Evolutionary conservation across 441 rosid species (phyloP), one percentile per base, ranked within the genome.

Genomic region (Euphorbia schlechtendalii): DNA sequence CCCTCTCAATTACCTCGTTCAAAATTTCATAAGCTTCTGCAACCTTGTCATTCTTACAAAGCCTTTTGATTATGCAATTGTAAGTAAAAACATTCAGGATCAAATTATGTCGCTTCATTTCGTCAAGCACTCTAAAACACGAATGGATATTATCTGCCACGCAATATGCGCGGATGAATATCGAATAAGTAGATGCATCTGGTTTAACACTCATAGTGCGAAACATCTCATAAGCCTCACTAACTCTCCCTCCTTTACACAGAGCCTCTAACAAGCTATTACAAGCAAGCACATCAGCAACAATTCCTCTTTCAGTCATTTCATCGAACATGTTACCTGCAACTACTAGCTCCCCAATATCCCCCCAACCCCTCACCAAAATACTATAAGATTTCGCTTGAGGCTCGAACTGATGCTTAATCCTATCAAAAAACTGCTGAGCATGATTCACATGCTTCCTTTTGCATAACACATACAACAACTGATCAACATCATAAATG

Each of bases 261-360:
- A 86, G 17, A 49, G 91, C 89, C 58, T 90, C 89, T 34, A 86
- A 76, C 64, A 88, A 72, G 46, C 97, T 86, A 71, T 88, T 84
- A 73, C 82, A 84, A 0, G 92, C 96, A 62, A 71, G 81, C 61
- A 86, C 80, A 74, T 93, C 95, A 36, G 85, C 72, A 18, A 28
- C 27, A 66, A 69, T 75, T 0, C 77, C 70, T 64, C 68, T 67
- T 2, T 77, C 69, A 2, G 73, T 68, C 98, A 93, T 86, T 90
- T 90, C 95, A 49, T 86, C 96, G n/a, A 93, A 93, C 91, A 90
- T 61, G 61, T 75, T 80, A 5, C 82, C 86, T 15, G 94, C 98
- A 17, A 62, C 65, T 0, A 20, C 52, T 0, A 59, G 64, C 1
- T 84, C 92, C 0, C 96, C 75, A 14, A 84, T 32, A 34, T 79